A percentile compares a stretch with the other conserved stretches of the same genome.
Conservation (phyloP, 75 land plant species). For the Picea glauca region DNA sequence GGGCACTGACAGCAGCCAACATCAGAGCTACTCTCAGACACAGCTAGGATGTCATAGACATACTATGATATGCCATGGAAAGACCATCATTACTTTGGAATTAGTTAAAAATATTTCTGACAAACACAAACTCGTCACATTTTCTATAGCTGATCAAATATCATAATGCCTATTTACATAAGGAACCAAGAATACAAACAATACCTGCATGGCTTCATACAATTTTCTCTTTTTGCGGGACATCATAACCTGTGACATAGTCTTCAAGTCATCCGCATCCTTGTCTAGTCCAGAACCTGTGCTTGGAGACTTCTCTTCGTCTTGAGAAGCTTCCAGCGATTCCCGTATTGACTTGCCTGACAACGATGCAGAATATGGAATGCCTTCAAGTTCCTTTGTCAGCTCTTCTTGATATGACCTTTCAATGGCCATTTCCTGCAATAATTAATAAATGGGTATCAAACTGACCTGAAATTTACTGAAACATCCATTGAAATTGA, state of each 20-base stretch:
- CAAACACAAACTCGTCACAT: too few species aligned
- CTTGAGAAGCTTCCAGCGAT: constrained; percentile 16
- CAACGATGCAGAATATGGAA: constrained; percentile 41
- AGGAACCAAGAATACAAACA: neutral
- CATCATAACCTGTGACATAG: constrained; percentile 60
- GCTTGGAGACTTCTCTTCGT: constrained; percentile 12
- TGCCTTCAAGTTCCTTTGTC: constrained; percentile 61
- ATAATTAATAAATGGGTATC: neutral
- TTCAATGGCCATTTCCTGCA: constrained; percentile 56
- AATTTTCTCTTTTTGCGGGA: constrained; percentile 62
- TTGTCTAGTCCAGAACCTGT: neutral
- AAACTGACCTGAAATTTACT: neutral
- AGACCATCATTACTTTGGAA: too few species aligned
- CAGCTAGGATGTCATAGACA: too few species aligned
- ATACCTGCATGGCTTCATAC: constrained; percentile 81
- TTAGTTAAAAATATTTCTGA: too few species aligned
- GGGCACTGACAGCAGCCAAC: too few species aligned
- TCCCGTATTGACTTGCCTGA: constrained; percentile 19
- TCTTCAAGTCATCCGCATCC: constrained; percentile 17
- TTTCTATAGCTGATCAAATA: too few species aligned
- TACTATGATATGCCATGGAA: too few species aligned
- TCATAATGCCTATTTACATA: too few species aligned
- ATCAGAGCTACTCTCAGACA: too few species aligned
- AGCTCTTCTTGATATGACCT: constrained; percentile 66
- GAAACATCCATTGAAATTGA: neutral